Percentiles rank a stretch among this genome's conserved stretches.
These are phyloP conservation scores for Bassia scoparia DNA, from an alignment of 148 eudicot species.

Conservation along the genomic window DNA sequence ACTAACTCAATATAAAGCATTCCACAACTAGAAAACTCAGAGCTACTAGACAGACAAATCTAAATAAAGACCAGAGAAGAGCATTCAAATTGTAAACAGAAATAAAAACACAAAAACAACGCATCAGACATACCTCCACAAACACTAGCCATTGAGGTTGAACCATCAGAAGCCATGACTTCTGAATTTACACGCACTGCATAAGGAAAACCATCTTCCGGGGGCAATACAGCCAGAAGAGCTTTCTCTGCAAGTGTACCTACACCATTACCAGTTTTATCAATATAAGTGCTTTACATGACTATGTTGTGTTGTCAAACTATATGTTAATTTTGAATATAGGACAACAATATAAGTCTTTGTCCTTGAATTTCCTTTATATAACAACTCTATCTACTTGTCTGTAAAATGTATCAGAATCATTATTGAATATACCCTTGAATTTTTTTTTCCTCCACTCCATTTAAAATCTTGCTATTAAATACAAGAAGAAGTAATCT, in stretches of 20 bases:
- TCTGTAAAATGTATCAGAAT: no score
- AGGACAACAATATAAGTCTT: no score
- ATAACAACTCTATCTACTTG: no score
- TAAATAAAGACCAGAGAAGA: not conserved
- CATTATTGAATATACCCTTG: no score
- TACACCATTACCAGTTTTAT: constrained; percentile 28
- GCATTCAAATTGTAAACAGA: no score
- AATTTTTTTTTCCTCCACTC: no score
- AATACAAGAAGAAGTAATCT: no score
- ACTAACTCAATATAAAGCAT: not conserved
- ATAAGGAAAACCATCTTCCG: constrained; percentile 72
- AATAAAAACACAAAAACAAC: not conserved
- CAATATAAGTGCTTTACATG: not conserved
- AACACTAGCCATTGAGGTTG: constrained; percentile 99
- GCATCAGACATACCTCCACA: constrained; percentile 68
- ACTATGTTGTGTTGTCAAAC: no score
- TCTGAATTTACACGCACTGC: constrained; percentile 89
- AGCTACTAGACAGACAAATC: not conserved
- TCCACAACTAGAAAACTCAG: not conserved
- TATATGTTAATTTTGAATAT: no score
- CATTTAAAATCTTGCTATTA: no score
- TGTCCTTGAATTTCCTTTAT: no score
- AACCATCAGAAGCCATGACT: constrained; percentile 99
- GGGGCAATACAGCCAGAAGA: constrained; percentile 90
- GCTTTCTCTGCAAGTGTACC: constrained; percentile 99